phyloP scores from a whole-genome alignment of 345 rosid species.

The Linum trigynum region DNA sequence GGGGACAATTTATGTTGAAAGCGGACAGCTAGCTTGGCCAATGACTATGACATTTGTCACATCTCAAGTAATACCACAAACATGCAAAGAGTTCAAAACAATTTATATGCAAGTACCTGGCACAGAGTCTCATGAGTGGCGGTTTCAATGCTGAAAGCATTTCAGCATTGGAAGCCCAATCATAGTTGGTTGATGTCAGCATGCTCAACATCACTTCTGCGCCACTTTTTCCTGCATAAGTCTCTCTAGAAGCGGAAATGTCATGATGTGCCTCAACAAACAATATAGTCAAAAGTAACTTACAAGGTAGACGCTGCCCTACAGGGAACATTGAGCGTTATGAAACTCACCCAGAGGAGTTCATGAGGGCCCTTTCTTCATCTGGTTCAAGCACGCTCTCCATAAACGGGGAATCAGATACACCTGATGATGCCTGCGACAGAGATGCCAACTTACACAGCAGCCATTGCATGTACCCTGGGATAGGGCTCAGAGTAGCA shows the following conservation, averaged over 20 bases:
- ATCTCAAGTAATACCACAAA: background rate
- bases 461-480: slow-evolving; percentile 86
- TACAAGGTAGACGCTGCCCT: background rate
- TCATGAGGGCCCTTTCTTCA: slow-evolving; percentile 70
- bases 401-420: slow-evolving; percentile 42
- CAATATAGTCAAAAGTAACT: background rate
- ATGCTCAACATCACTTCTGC: slow-evolving; percentile 58
- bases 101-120: slow-evolving; percentile 38
- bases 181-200: slow-evolving; percentile 32
- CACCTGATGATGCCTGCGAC: slow-evolving; percentile 26
- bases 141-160: slow-evolving; percentile 45
- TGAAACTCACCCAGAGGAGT: slow-evolving; percentile 40
- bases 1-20: background rate
- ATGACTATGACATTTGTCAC: background rate
- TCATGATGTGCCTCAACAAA: slow-evolving; percentile 4
- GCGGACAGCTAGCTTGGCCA: background rate
- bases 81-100: background rate
- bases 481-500: slow-evolving; percentile 92
- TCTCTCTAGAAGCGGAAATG: slow-evolving; percentile 32
- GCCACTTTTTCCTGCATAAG: slow-evolving; percentile 46
- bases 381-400: slow-evolving; percentile 73
- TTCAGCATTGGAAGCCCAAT: slow-evolving; percentile 50
- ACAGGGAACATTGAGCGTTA: background rate
- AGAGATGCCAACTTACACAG: slow-evolving; percentile 78
- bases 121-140: slow-evolving; percentile 71